Percentiles rank a stretch among this genome's conserved stretches.
These are phyloP conservation scores for Phyllosticta citribraziliensis DNA, from an alignment of 2,329 filamentous ascomycete genomes.

Conservation along the genomic window DNA sequence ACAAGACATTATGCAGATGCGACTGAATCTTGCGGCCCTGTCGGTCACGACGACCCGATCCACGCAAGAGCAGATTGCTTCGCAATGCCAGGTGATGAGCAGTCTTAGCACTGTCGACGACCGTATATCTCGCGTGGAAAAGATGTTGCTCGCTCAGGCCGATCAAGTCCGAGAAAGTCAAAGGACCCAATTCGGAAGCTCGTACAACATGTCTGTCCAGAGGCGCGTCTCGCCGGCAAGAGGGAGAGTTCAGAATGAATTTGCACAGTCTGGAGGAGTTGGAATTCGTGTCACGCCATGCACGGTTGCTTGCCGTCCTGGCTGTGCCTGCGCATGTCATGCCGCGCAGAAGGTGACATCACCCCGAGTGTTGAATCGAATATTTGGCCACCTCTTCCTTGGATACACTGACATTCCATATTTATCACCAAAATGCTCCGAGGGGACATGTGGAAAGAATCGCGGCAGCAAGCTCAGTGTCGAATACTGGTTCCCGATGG, in stretches of 20 bases:
- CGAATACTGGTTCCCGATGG: slow-evolving; percentile 26
- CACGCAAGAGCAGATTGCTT: too few relatives aligned
- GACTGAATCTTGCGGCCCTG: too few relatives aligned
- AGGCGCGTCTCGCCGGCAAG: neutral
- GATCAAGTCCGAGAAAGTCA: slow-evolving; percentile 17
- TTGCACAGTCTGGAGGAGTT: slow-evolving; percentile 1
- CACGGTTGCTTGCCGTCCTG: slow-evolving; percentile 12
- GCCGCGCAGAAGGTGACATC: slow-evolving; percentile 14
- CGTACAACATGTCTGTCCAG: slow-evolving; percentile 13
- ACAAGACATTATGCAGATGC: too few relatives aligned
- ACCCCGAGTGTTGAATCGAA: neutral
- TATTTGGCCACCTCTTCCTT: slow-evolving; percentile 14
- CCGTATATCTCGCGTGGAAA: too few relatives aligned
- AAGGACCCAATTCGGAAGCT: slow-evolving; percentile 17
- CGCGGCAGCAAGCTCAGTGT: slow-evolving; percentile 16
- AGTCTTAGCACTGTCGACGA: too few relatives aligned
- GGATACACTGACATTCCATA: slow-evolving; percentile 21
- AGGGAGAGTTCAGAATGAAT: neutral
- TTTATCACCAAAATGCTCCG: slow-evolving; percentile 18
- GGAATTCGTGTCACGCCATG: slow-evolving; percentile 11
- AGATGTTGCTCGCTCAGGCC: slow-evolving; percentile 12
- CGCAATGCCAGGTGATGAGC: too few relatives aligned
- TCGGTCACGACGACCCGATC: too few relatives aligned
- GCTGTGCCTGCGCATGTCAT: slow-evolving; percentile 18
- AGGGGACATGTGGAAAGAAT: slow-evolving; percentile 15